These are phyloP conservation scores for Fusarium tanahbumbuense DNA, from an alignment of 2,329 filamentous ascomycete species.

Conservation along the genomic window DNA sequence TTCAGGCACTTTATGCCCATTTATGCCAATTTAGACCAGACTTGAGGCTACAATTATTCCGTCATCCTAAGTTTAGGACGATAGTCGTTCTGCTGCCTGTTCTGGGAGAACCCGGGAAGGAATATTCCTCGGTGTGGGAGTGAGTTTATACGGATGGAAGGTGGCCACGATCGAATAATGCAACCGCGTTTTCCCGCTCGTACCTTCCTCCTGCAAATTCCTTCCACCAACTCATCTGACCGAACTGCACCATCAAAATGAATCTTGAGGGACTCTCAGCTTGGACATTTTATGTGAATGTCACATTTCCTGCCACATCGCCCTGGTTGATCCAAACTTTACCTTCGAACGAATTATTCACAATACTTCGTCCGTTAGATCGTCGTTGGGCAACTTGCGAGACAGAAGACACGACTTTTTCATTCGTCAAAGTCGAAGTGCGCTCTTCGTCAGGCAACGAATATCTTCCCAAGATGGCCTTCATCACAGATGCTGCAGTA, in stretches of 20 bases:
- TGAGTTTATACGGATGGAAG: too few relatives aligned
- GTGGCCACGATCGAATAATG: too few relatives aligned
- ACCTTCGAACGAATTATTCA: neutral
- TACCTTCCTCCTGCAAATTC: too few relatives aligned
- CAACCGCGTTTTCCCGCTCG: too few relatives aligned
- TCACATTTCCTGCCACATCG: neutral
- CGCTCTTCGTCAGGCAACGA: neutral
- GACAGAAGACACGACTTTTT: neutral
- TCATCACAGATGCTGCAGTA: conserved; percentile 3
- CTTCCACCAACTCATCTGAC: neutral
- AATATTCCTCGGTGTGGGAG: rapidly evolving
- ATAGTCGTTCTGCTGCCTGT: too few relatives aligned
- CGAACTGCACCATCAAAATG: neutral
- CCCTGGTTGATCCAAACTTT: neutral
- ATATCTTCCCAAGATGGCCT: neutral
- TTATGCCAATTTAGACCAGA: too few relatives aligned
- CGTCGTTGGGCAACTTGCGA: neutral
- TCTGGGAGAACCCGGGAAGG: too few relatives aligned
- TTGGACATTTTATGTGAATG: neutral
- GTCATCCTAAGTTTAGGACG: too few relatives aligned
- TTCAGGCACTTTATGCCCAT: too few relatives aligned
- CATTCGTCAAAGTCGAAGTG: neutral
- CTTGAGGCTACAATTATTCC: too few relatives aligned
- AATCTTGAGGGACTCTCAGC: neutral
- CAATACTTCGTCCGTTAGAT: neutral